These are phyloP conservation scores for Lyophyllum semitale DNA, from an alignment of 768 basidiomycete species.

Conservation along the genomic window DNA sequence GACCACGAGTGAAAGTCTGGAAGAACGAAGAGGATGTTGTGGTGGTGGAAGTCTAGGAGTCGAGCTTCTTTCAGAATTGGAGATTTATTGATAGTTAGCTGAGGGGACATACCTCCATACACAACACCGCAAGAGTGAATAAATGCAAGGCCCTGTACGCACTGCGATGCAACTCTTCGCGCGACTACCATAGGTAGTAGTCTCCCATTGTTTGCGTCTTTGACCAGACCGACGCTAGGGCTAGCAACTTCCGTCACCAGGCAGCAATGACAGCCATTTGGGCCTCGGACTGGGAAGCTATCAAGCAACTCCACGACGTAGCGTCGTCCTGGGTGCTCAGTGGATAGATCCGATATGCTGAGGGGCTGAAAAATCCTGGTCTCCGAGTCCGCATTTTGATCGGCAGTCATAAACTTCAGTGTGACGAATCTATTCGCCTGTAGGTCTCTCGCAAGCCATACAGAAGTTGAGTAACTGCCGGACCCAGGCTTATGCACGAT, in stretches of 20 bases:
- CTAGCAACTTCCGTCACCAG: slow-evolving; percentile 85
- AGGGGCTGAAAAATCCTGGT: not conserved
- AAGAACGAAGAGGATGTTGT: not conserved
- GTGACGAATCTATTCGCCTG: slow-evolving; percentile 46
- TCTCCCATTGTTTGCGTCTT: slow-evolving; percentile 40
- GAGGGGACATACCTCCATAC: slow-evolving; percentile 69
- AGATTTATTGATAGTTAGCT: no score
- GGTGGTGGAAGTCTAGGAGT: slow-evolving; percentile 3
- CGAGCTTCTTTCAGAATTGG: no score
- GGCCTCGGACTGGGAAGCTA: slow-evolving; percentile 75
- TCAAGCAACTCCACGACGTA: slow-evolving; percentile 68
- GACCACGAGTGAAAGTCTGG: slow-evolving; percentile 7
- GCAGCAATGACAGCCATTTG: slow-evolving; percentile 80
- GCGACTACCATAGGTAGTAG: slow-evolving; percentile 52
- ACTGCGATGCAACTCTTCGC: slow-evolving; percentile 53
- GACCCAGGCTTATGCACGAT: slow-evolving; percentile 59
- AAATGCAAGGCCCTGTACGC: slow-evolving; percentile 54
- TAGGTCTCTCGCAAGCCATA: slow-evolving; percentile 41
- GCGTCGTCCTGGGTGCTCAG: slow-evolving; percentile 38
- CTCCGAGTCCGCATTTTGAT: slow-evolving; percentile 28
- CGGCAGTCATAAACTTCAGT: slow-evolving; percentile 54
- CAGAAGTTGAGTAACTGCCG: slow-evolving; percentile 49
- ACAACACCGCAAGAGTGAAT: slow-evolving; percentile 60
- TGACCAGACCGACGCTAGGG: slow-evolving; percentile 66
- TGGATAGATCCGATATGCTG: not conserved